These are phyloP conservation scores for Cyanodermella asteris DNA, from an alignment of 2,329 filamentous ascomycete species.

Conservation along the genomic window DNA sequence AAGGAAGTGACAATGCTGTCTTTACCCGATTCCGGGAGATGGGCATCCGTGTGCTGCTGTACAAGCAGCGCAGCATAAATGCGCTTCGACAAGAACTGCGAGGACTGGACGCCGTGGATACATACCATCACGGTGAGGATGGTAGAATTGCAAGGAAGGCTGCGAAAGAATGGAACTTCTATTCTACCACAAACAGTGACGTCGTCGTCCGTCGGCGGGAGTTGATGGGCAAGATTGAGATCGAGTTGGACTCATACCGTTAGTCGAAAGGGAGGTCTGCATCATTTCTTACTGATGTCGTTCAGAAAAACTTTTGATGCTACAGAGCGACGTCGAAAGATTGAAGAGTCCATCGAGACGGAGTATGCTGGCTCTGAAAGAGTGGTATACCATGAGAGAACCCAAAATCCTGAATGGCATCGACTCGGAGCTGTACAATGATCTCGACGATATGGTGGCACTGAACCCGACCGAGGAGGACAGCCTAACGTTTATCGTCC, in stretches of 20 bases:
- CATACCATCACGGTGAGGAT: too few species aligned
- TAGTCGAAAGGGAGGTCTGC: neutral
- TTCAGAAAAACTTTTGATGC: constrained; percentile 9
- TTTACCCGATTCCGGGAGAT: too few species aligned
- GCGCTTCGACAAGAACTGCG: neutral
- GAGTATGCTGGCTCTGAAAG: constrained; percentile 1
- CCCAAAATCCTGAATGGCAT: constrained; percentile 9
- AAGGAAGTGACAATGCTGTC: too few species aligned
- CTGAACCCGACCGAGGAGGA: constrained; percentile 5
- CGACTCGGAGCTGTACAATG: constrained; percentile 5
- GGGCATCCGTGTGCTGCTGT: too few species aligned
- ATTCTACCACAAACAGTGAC: neutral
- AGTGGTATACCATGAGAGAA: constrained; percentile 1
- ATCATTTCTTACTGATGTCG: neutral
- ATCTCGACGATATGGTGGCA: constrained; percentile 5
- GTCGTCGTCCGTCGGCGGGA: constrained; percentile 1
- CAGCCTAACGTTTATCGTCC: constrained; percentile 10
- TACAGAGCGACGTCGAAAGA: constrained; percentile 5
- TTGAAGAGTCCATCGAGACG: constrained; percentile 3
- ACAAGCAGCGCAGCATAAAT: neutral
- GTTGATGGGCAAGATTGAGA: constrained; percentile 3
- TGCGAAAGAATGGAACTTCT: constrained; percentile 3
- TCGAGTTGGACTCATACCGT: constrained; percentile 6
- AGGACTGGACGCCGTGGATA: constrained; percentile 1
- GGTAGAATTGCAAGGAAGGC: too few species aligned